Conservation (phyloP, 2,329 filamentous ascomycete genomes). For the Chalara sp. region DNA sequence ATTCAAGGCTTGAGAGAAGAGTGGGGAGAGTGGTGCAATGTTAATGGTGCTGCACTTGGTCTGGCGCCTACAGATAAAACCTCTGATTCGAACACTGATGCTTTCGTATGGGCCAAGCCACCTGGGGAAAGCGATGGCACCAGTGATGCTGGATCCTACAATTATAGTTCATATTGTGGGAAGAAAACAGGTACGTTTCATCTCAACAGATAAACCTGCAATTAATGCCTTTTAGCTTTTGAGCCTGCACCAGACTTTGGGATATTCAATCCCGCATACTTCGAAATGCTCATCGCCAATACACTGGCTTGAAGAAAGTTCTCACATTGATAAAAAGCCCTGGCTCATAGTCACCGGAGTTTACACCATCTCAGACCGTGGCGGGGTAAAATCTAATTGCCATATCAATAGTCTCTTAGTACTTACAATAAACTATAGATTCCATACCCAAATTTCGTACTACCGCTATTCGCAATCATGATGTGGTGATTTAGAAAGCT, state of each 20-base stretch:
- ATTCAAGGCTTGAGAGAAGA: conserved; percentile 47
- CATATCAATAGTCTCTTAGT: too few species aligned
- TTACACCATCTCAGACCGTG: too few species aligned
- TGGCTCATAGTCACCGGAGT: too few species aligned
- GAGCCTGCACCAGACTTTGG: conserved; percentile 64
- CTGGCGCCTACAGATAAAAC: conserved; percentile 55
- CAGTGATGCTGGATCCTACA: neutral
- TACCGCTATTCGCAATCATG: too few species aligned
- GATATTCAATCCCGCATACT: conserved; percentile 53
- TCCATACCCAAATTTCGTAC: too few species aligned
- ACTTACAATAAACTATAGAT: too few species aligned
- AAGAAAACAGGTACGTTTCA: neutral
- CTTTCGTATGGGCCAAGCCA: conserved; percentile 67
- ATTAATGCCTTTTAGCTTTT: conserved; percentile 42
- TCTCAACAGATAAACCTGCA: conserved; percentile 30
- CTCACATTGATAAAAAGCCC: too few species aligned
- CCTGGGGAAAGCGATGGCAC: conserved; percentile 41
- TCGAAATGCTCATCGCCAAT: conserved; percentile 48
- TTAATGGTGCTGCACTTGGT: conserved; percentile 57
- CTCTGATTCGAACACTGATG: conserved; percentile 52
- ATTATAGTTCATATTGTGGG: neutral
- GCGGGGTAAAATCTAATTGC: too few species aligned
- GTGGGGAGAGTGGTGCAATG: conserved; percentile 66
- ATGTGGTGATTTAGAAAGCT: too few species aligned
- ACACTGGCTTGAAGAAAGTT: conserved; percentile 21